Evolutionary conservation across 2,329 filamentous ascomycete species (phyloP).

Genomic region (Penicillium sp.): DNA sequence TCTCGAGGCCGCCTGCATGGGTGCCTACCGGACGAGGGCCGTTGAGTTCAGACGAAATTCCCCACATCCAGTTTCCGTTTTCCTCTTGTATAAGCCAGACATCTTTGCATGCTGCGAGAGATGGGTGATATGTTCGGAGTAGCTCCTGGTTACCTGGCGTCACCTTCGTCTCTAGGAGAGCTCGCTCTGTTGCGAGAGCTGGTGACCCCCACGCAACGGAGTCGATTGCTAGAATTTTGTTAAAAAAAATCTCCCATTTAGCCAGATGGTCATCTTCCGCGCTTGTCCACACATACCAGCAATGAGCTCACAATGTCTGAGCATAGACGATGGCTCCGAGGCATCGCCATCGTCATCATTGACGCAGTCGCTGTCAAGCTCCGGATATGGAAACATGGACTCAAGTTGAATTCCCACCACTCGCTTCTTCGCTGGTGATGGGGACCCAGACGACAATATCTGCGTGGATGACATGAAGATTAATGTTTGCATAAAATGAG

Average conservation of each 20-base stretch:
- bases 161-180: slow-evolving; percentile 3
- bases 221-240: no score
- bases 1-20: slow-evolving; percentile 13
- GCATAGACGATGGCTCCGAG: background rate
- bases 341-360: background rate
- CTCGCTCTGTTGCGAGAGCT: slow-evolving; percentile 6
- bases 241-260: no score
- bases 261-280: no score
- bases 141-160: slow-evolving; percentile 3
- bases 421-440: background rate
- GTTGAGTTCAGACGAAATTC: slow-evolving; percentile 6
- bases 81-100: slow-evolving; percentile 8
- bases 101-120: slow-evolving; percentile 9
- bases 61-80: slow-evolving; percentile 9
- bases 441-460: no score
- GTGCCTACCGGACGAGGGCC: slow-evolving; percentile 10
- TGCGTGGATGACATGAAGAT: no score
- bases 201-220: slow-evolving; percentile 3
- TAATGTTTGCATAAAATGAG: no score
- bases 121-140: slow-evolving; percentile 10
- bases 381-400: background rate
- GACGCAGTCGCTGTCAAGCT: background rate
- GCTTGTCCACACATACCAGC: no score
- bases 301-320: no score
- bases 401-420: background rate